Conservation (phyloP, 2,329 filamentous ascomycete genomes). For the Nakataea oryzae region DNA sequence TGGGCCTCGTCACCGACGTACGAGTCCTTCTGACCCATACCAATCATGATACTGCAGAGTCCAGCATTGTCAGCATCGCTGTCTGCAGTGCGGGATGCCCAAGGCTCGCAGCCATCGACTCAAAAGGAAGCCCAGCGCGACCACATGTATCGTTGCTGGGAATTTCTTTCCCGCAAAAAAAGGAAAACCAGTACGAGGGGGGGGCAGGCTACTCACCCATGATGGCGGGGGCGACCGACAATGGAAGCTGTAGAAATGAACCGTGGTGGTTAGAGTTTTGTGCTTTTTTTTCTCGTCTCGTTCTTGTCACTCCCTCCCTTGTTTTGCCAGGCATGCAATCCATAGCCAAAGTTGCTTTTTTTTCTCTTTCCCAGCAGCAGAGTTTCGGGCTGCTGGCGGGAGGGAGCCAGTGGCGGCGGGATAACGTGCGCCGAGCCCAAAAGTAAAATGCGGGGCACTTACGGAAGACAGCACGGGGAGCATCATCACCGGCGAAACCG, state of each 20-base stretch:
- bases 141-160: not conserved
- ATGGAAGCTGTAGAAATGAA: slow-evolving; percentile 65
- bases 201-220: slow-evolving; percentile 66
- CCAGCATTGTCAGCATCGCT: slow-evolving; percentile 15
- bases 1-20: slow-evolving; percentile 99
- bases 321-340: not conserved
- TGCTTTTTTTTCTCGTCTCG: not conserved
- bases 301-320: not conserved
- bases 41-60: slow-evolving; percentile 93
- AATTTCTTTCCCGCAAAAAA: not conserved
- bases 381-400: not conserved
- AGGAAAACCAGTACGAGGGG: not conserved
- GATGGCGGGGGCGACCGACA: slow-evolving; percentile 98
- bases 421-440: not conserved
- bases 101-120: not conserved
- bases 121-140: not conserved
- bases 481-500: slow-evolving; percentile 99
- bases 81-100: not conserved
- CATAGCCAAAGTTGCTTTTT: not conserved
- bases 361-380: not conserved
- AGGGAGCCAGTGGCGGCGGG: not conserved
- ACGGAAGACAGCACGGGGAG: slow-evolving; percentile 99
- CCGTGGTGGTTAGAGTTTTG: slow-evolving; percentile 10
- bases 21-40: slow-evolving; percentile 99
- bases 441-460: slow-evolving; percentile 43